Percentiles rank a stretch among this genome's conserved stretches.
phyloP scores from a whole-genome alignment of 73 alveolate species.

The Symbiodinium pilosum region DNA sequence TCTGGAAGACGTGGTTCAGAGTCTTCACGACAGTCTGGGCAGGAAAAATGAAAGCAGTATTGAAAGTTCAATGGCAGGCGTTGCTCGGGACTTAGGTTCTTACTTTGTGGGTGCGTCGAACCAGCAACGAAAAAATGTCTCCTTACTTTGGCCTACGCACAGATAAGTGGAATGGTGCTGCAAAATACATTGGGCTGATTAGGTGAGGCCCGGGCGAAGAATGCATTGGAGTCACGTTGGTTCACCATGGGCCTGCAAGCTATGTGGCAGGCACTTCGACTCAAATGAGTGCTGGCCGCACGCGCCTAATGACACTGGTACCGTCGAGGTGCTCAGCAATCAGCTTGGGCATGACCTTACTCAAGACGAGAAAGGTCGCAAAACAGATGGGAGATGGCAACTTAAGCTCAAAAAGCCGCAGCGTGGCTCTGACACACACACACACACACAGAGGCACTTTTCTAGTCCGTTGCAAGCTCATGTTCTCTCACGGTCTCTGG shows the following conservation, averaged over 20 bases:
- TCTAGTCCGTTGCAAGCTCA: too few species aligned
- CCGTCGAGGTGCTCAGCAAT: neutral
- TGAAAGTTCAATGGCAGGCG: neutral
- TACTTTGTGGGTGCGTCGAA: neutral
- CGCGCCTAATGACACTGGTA: neutral
- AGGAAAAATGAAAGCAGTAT: neutral
- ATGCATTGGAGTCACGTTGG: neutral
- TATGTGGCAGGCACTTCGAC: neutral
- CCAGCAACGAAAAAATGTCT: neutral
- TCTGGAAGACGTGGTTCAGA: neutral
- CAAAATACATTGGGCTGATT: neutral
- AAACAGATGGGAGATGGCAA: too few species aligned
- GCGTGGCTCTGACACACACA: too few species aligned
- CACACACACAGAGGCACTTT: too few species aligned
- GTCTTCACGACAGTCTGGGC: constrained; percentile 4
- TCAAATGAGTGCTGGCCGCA: neutral
- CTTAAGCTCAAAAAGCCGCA: too few species aligned
- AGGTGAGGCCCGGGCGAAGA: neutral
- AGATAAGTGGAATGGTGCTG: neutral
- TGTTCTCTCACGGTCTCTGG: too few species aligned
- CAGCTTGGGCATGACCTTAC: neutral
- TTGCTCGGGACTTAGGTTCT: neutral
- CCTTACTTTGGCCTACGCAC: neutral
- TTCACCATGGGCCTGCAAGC: neutral
- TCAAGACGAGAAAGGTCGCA: too few species aligned